A percentile compares a stretch with the other conserved stretches of the same genome.
phyloP scores from a whole-genome alignment of 805 yeast genomes.

The Kodamaea neixiangensis region DNA sequence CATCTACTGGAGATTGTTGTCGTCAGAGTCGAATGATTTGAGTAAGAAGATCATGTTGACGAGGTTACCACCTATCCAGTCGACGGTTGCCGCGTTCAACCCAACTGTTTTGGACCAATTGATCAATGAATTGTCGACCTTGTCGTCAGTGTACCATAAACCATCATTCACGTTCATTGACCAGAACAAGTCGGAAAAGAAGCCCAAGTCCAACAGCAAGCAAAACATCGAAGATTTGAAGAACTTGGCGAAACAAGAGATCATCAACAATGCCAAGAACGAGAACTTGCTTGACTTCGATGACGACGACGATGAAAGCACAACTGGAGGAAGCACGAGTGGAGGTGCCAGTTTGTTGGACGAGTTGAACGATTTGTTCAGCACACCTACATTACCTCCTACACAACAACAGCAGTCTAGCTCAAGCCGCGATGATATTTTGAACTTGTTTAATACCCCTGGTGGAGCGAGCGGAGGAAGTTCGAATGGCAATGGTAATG shows the following conservation, averaged over 20 bases:
- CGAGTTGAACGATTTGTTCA: slow-evolving; percentile 74
- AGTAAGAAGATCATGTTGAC: slow-evolving; percentile 58
- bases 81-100: slow-evolving; percentile 72
- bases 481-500: not conserved
- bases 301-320: slow-evolving; percentile 47
- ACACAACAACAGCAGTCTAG: slow-evolving; percentile 13
- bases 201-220: slow-evolving; percentile 16
- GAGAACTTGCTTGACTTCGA: slow-evolving; percentile 88
- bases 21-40: slow-evolving; percentile 41
- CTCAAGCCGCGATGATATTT: slow-evolving; percentile 42
- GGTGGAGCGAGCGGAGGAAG: slow-evolving; percentile 8
- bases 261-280: slow-evolving; percentile 60
- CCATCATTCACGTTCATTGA: slow-evolving; percentile 69
- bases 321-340: not conserved
- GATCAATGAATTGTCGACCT: slow-evolving; percentile 73
- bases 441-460: slow-evolving; percentile 43
- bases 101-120: slow-evolving; percentile 68
- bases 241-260: slow-evolving; percentile 74
- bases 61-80: slow-evolving; percentile 67
- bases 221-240: slow-evolving; percentile 72
- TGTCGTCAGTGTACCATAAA: slow-evolving; percentile 87
- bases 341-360: slow-evolving; percentile 51
- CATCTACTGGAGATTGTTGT: slow-evolving; percentile 76
- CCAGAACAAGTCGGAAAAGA: slow-evolving; percentile 15
- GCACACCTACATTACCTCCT: slow-evolving; percentile 32